Evolutionary conservation across 2,329 filamentous ascomycete genomes (phyloP), one percentile per base, ranked within the genome.

Genomic region (Penicillium sp.): DNA sequence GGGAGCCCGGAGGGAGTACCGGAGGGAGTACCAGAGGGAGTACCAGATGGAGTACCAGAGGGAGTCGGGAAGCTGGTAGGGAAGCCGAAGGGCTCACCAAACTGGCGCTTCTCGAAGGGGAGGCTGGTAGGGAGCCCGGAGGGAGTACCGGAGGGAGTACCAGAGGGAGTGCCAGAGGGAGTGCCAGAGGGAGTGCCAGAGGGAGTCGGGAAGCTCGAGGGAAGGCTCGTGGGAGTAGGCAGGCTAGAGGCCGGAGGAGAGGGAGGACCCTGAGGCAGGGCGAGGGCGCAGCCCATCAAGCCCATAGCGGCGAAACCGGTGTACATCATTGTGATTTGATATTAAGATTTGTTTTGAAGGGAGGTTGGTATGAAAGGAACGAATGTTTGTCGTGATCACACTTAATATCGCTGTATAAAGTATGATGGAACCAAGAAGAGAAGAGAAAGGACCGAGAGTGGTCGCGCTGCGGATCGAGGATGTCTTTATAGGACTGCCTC

Each of bases 261-360:
- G n/a, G 50, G 41, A 40, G 45, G 27, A 12, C 43, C 50, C 21
- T 60, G 55, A 33, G 58, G 58, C 1, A 58, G 42, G 44, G 60
- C 60, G 47, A 62, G 55, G 59, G 58, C 59, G 23, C 59, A 61
- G 53, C 59, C 54, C 59, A 61, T 55, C 52, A 62, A 53, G 36
- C 59, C 55, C 54, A 61, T 48, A 20, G 46, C 45, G 39, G 55
- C 52, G 49, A 58, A 13, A 8, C 54, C 46, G 18, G 52, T 51
- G 52, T 49, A 61, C 51, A 56, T 62, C 60, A 62, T 62, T 51
- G 36, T 55, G 42, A 27, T 46, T 17, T 15, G 18, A 40, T 40
- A 26, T 24, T 17, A 29, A 17, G 7, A 6, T 41, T 41, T 41
- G 26, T 12, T n/a, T 46, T 42, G 15, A 40, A 46, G 50, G 17